Evolutionary conservation across 2,329 filamentous ascomycete species (phyloP), one percentile per base, ranked within the genome.

Genomic region (Aspergillus latus): DNA sequence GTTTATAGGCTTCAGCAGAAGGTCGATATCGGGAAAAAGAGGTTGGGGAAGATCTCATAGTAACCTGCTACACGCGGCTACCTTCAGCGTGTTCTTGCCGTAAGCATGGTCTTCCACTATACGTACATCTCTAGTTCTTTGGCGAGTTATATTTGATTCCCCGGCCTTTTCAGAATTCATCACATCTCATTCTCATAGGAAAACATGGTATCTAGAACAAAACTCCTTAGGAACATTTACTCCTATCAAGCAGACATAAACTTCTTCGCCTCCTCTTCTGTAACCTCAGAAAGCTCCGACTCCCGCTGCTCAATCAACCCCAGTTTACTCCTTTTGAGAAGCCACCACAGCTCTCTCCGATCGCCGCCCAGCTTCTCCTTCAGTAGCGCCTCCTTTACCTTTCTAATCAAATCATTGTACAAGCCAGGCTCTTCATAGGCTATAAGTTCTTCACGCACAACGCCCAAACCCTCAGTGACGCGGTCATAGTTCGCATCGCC

Each of bases 331-430:
- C 78, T 83, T 63, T 87, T 81, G 26, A 96, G 76, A 63, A 83
- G 79, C 77, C 84, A 89, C 92, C 92, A 97, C 76, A 97, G 86
- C 67, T 95, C 90, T 60, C 82, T 82, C 52, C 91, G 79, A 65
- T 95, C 88, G 0, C 90, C 92, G 37, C 87, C 86, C 2, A 97
- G 74, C 62, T 88, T 82, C 0, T 86, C 88, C 0, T 79, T 82
- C 6, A 92, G 71, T 1, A 97, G 70, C 54, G 86, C 85, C 62
- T 78, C 79, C 78, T 97, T 97, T 64, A 97, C 73, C 34, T 82
- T 80, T 40, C 72, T 78, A 42, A 95, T 66, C 62, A 92, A 89
- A 0, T 81, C 78, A 68, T 97, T 97, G 73, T 89, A 99, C 29
- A 90, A 66, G 0, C 71, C 81, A 0, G 90, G 88, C 70, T 90